Evolutionary conservation across 306 rosid species (phyloP), one percentile per base, ranked within the genome.

Genomic region (Trifolium pratense): DNA sequence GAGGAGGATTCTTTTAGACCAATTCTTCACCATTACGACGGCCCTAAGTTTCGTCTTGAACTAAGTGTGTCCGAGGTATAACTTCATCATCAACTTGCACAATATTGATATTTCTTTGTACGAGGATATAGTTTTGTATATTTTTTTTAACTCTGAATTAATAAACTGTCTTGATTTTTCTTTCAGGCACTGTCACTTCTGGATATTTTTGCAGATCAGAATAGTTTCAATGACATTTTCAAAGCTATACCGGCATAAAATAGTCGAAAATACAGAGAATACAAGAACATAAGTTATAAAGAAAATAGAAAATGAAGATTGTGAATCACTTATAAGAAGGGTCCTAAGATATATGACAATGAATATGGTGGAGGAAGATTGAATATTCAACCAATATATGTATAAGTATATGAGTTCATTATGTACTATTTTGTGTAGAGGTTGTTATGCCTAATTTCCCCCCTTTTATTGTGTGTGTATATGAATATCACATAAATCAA

Each of bases 1-100:
- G 97, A 91, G 52, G 97, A 94, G 85, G 98, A 94, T 66, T 87
- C 95, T 25, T 94, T 94, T 85, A 86, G 98, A 85, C 95, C 97
- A 79, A 89, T 91, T 83, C 97, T 94, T 75, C 96, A 94, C 76
- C 98, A 94, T 63, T 94, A 91, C 12, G 97, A 91, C 21, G 98
- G 98, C 5, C 97, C 98, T 9, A 94, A 91, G 77, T 94, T 94
- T 59, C 96, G 98, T 15, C 98, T 94, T 45, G 96, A 89, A 56
- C 80, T 94, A 14, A 94, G 80, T 58, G 80, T 89, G 9, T 84
- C 94, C 0, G 98, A 94, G 97, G 98, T 91, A 74, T 31, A 82
- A 25, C 26, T 49, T 31, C 18, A 17, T 39, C 57, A 10, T 78
- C 39, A 36, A 25, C 29, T 43, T 23, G 16, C 21, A 1, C 16